phyloP scores from a whole-genome alignment of 768 basidiomycete genomes.

The Mycena latifolia region DNA sequence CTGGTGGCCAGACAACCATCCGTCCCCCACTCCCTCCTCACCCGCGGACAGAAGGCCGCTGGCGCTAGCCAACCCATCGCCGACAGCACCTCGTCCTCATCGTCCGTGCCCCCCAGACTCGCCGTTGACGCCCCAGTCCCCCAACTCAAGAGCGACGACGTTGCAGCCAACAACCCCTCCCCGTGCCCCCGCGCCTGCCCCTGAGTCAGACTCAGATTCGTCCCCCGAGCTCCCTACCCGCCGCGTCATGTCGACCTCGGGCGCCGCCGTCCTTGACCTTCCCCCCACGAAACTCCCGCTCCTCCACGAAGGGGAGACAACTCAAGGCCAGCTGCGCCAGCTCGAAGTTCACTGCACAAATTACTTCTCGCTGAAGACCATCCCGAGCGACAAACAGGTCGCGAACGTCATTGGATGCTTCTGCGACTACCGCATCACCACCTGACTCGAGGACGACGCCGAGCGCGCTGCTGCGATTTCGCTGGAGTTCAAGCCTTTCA shows the following conservation, averaged over 20 bases:
- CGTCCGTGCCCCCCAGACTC: neutral
- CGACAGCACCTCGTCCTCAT: too few species aligned
- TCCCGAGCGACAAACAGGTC: too few species aligned
- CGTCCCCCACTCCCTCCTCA: too few species aligned
- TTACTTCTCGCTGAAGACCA: neutral
- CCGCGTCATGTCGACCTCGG: neutral
- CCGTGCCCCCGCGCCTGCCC: neutral
- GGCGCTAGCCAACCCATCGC: too few species aligned
- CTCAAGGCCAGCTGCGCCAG: neutral
- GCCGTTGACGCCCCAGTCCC: neutral
- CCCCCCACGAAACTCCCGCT: neutral
- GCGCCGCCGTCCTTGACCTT: neutral
- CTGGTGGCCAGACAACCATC: too few species aligned
- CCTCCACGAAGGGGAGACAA: neutral
- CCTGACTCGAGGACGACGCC: too few species aligned
- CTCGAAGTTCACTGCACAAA: too few species aligned
- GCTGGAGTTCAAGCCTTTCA: too few species aligned
- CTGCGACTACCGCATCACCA: too few species aligned
- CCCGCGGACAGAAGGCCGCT: too few species aligned
- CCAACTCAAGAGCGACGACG: neutral
- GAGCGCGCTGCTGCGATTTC: too few species aligned
- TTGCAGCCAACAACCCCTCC: neutral
- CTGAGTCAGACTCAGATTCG: neutral
- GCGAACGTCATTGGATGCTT: too few species aligned
- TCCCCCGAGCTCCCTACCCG: neutral